phyloP scores from a whole-genome alignment of 305 asterid genomes.

The Solanum hybrid region DNA sequence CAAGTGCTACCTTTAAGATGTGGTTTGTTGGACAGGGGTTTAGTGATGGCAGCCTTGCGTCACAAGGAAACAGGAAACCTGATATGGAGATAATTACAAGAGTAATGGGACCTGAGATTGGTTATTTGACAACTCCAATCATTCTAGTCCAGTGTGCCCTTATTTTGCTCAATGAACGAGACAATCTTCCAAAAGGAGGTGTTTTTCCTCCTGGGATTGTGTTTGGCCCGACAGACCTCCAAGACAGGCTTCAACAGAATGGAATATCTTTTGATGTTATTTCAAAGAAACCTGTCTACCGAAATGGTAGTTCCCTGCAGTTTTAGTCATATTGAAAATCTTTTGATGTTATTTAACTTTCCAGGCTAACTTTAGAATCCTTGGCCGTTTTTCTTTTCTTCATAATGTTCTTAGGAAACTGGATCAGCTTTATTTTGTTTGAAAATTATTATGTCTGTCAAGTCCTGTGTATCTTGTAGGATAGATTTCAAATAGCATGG shows the following conservation, averaged over 20 bases:
- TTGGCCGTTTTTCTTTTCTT: background rate
- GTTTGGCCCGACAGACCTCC: conserved; percentile 67
- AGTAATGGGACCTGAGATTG: conserved; percentile 88
- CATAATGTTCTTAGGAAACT: background rate
- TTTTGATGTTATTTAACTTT: background rate
- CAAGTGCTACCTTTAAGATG: conserved; percentile 70
- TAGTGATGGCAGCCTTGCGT: conserved; percentile 36
- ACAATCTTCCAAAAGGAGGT: conserved; percentile 65
- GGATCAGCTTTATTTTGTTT: background rate
- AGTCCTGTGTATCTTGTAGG: background rate
- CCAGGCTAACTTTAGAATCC: background rate
- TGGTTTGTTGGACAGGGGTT: conserved; percentile 83
- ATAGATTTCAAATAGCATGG: conserved; percentile 11
- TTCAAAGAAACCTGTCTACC: conserved; percentile 33
- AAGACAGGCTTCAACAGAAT: conserved; percentile 56
- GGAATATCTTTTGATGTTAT: conserved; percentile 74
- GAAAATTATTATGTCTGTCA: background rate
- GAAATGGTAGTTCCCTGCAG: background rate
- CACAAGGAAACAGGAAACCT: conserved; percentile 34
- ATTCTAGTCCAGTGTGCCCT: conserved; percentile 70
- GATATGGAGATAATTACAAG: conserved; percentile 71
- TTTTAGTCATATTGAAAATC: background rate
- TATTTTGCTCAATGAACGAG: conserved; percentile 39
- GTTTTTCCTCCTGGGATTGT: conserved; percentile 68
- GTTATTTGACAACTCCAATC: conserved; percentile 68